Evolutionary conservation across 352 stramenopile genomes (phyloP), one percentile per base, ranked within the genome.

Genomic region (Globisporangium acanthophoron): DNA sequence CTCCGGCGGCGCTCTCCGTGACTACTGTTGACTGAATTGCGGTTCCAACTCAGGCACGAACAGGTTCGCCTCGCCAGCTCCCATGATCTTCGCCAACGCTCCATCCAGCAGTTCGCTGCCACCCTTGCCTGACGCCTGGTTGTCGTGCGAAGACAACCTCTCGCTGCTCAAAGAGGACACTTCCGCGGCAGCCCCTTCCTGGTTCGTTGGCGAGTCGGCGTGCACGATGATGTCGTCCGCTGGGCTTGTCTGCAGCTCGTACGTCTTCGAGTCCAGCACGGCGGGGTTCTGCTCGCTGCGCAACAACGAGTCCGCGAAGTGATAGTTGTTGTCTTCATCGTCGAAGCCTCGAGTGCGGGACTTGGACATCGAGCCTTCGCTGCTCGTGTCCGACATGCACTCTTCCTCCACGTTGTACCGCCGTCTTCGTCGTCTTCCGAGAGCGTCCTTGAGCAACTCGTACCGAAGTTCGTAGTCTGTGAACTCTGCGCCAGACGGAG

Each of bases 381-480:
- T 85, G 51, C 70, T 82, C 8, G 75, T 77, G 55, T 85, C 69
- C 5, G 75, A 85, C 61, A 85, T 81, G 58, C 73, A 85, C 63
- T 85, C 75, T 31, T 85, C 74, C 27, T 85, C 75, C 37, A 70
- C 58, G 33, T 50, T 63, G 56, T 68, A 64, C 52, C 70, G 69
- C 31, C 70, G 48, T 43, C 59, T 48, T 52, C 53, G 47, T 20
- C 44, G 39, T 20, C 31, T 46, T n/a, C 51, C 20, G 35, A 24
- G 54, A 5, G 56, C 35, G 11, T 41, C 66, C 55, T 85, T 85
- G 18, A 70, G 52, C 20, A 71, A 53, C 12, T 80, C 64, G 52
- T 77, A 81, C 44, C 59, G 67, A 39, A 78, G 82, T 15, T 69
- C 62, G 40, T 73, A 80, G 31, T 78, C 69, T 35, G 61, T 66